Conservation (phyloP, 2,329 filamentous ascomycete genomes). For the Fusarium concolor region DNA sequence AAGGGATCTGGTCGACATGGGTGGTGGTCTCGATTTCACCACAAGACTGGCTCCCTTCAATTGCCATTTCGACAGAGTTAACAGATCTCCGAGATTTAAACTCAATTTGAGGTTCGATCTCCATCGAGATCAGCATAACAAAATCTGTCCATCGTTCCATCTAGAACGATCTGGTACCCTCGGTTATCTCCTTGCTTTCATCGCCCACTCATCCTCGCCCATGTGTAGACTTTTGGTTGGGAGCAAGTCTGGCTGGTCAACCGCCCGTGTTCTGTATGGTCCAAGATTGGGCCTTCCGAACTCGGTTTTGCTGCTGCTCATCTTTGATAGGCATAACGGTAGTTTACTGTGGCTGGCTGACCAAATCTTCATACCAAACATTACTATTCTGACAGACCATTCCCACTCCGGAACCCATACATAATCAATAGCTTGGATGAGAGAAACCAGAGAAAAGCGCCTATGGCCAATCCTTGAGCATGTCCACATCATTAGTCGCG, state of each 20-base stretch:
- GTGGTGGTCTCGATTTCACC: not conserved
- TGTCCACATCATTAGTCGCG: not conserved
- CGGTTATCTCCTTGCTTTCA: conserved; percentile 10
- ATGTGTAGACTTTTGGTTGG: conserved; percentile 10
- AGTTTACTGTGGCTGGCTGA: conserved; percentile 34
- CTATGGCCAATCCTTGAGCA: not conserved
- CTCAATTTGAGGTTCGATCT: not conserved
- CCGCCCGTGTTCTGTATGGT: not conserved
- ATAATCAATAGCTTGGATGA: conserved; percentile 1
- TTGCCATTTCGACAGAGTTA: not conserved
- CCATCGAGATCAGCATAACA: not conserved
- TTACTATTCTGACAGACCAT: conserved; percentile 9
- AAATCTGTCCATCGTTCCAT: not conserved
- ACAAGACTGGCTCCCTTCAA: not conserved
- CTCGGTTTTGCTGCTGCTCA: conserved; percentile 6
- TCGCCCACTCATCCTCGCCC: not conserved
- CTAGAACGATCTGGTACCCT: conserved; percentile 5
- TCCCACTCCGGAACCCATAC: conserved; percentile 33
- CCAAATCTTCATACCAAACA: conserved; percentile 20
- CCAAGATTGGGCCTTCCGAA: conserved; percentile 6
- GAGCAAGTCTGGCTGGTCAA: not conserved
- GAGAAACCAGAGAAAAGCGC: not conserved
- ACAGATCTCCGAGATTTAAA: not conserved
- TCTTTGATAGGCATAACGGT: conserved; percentile 21
- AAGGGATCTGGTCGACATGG: not conserved